A percentile compares a stretch with the other conserved stretches of the same genome.
Conservation (phyloP, 257 asterid genomes). For the Capsicum pubescens region DNA sequence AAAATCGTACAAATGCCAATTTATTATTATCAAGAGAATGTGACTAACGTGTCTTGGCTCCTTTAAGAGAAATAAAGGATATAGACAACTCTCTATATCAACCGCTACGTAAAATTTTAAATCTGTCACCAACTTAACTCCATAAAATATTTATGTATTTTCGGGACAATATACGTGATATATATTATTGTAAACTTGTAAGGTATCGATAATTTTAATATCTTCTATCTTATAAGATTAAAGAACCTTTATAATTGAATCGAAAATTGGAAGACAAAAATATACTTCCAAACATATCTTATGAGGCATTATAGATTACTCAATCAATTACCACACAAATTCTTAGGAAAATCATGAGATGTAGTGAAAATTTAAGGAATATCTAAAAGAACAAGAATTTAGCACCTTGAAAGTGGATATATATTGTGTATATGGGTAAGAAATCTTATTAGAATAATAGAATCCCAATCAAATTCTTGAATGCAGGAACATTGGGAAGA, state of each 20-base stretch:
- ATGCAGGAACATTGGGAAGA: background rate
- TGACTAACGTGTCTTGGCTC: background rate
- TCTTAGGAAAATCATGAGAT: slow-evolving; percentile 10
- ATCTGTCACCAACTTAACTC: no score
- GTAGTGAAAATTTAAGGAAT: slow-evolving; percentile 14
- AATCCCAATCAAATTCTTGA: background rate
- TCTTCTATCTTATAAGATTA: background rate
- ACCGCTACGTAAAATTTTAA: no score
- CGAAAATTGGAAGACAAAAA: background rate
- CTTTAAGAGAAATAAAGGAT: background rate
- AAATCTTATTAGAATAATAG: background rate
- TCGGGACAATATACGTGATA: background rate
- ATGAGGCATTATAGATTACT: slow-evolving; percentile 4
- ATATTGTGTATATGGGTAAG: background rate
- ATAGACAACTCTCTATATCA: no score
- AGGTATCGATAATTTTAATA: background rate
- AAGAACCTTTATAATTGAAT: background rate
- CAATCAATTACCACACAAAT: slow-evolving; percentile 5
- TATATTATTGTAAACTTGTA: background rate
- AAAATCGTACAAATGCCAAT: background rate
- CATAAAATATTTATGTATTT: no score
- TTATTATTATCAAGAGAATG: background rate
- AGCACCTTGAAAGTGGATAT: slow-evolving; percentile 12
- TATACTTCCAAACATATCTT: background rate
- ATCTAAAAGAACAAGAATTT: slow-evolving; percentile 27